These are phyloP conservation scores for Candida dubliniensis DNA, from an alignment of 1,139 yeast genomes.

Conservation along the genomic window DNA sequence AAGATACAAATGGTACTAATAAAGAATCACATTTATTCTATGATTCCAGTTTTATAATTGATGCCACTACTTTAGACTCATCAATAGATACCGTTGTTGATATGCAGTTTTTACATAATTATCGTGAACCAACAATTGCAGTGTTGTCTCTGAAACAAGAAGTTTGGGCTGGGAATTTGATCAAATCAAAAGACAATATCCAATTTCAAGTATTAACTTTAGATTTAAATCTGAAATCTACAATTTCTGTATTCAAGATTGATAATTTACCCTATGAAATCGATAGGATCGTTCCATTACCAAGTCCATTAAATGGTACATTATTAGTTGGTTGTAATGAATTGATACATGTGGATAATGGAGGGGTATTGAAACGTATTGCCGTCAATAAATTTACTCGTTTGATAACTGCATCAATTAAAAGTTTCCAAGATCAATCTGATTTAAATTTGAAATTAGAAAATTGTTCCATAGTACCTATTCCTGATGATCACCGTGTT, in stretches of 20 bases:
- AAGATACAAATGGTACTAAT: constrained; percentile 7
- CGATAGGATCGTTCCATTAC: constrained; percentile 61
- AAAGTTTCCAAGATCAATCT: constrained; percentile 52
- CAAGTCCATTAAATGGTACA: constrained; percentile 69
- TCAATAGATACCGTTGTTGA: constrained; percentile 63
- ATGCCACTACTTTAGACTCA: constrained; percentile 56
- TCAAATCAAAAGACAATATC: constrained; percentile 62
- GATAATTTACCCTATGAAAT: constrained; percentile 75
- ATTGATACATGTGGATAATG: constrained; percentile 75
- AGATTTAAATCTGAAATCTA: constrained; percentile 60
- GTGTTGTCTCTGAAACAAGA: constrained; percentile 61
- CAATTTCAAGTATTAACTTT: constrained; percentile 63
- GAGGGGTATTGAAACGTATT: constrained; percentile 70
- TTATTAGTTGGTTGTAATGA: constrained; percentile 77
- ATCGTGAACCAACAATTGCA: constrained; percentile 79
- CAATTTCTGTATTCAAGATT: constrained; percentile 66
- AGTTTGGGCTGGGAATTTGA: constrained; percentile 77
- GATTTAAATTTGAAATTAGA: constrained; percentile 58
- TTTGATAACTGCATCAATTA: constrained; percentile 50
- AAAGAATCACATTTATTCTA: constrained; percentile 10
- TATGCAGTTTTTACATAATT: constrained; percentile 66
- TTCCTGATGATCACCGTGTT: constrained; percentile 51
- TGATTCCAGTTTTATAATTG: constrained; percentile 55
- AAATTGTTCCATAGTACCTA: constrained; percentile 48
- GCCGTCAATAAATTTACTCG: constrained; percentile 62